phyloP scores from a whole-genome alignment of 73 alveolate species.

The Paramecium sexaurelia region DNA sequence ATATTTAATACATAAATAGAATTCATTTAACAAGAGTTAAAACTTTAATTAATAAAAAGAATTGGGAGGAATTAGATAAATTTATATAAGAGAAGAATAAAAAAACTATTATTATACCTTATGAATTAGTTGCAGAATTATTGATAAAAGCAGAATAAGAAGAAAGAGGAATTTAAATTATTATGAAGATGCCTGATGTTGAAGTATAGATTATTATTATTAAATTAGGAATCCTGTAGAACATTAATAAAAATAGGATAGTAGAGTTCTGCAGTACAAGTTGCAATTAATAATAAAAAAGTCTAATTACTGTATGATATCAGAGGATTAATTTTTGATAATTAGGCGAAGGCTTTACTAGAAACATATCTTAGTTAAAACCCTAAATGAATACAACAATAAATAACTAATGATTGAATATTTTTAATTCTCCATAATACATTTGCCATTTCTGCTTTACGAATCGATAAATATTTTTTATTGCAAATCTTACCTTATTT shows the following conservation, averaged over 20 bases:
- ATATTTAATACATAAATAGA: neutral
- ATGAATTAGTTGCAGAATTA: slow-evolving; percentile 60
- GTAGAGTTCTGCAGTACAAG: slow-evolving; percentile 19
- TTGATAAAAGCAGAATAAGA: slow-evolving; percentile 56
- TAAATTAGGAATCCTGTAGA: slow-evolving; percentile 1
- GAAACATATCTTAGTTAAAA: neutral
- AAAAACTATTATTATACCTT: slow-evolving; percentile 47
- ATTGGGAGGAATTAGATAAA: slow-evolving; percentile 48
- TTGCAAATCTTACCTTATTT: neutral
- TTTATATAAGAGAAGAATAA: slow-evolving; percentile 50
- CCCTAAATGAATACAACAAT: neutral
- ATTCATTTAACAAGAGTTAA: slow-evolving; percentile 14
- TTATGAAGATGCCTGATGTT: slow-evolving; percentile 64
- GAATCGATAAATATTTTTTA: neutral
- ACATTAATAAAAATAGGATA: slow-evolving; percentile 28
- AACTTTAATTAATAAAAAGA: slow-evolving; percentile 26
- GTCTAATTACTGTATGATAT: neutral
- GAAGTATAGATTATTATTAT: neutral
- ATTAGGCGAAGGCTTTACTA: neutral
- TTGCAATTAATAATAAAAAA: slow-evolving; percentile 44
- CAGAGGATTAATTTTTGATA: neutral
- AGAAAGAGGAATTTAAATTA: slow-evolving; percentile 47
- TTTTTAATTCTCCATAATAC: slow-evolving; percentile 7
- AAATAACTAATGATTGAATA: neutral
- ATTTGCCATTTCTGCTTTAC: neutral